A percentile compares a stretch with the other conserved stretches of the same genome.
Conservation (phyloP, 2,329 filamentous ascomycete species). For the Cryphonectria radicalis region DNA sequence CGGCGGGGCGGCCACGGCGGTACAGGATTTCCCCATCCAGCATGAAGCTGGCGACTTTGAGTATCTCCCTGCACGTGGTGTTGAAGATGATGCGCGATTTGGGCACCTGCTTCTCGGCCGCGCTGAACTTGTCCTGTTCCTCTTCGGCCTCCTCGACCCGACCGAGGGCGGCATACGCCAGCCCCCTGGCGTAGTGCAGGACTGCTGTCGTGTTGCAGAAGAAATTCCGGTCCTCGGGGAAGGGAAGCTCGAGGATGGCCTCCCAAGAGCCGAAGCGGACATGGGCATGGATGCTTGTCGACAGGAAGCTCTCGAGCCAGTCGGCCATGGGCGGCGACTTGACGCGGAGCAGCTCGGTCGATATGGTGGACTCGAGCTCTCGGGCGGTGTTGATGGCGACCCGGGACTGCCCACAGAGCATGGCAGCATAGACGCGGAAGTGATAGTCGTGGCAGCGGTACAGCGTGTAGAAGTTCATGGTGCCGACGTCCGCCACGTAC, state of each 20-base stretch:
- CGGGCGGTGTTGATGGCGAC: conserved; percentile 65
- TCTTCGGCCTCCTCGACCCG: conserved; percentile 57
- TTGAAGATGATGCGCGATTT: conserved; percentile 68
- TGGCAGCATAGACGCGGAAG: conserved; percentile 75
- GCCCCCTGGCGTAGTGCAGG: conserved; percentile 68
- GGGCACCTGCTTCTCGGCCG: conserved; percentile 57
- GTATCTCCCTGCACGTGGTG: conserved; percentile 66
- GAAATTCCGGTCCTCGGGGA: conserved; percentile 62
- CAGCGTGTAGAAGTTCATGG: conserved; percentile 75
- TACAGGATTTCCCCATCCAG: conserved; percentile 76
- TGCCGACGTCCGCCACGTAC: conserved; percentile 62
- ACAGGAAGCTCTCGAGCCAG: conserved; percentile 74
- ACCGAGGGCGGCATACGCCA: conserved; percentile 66
- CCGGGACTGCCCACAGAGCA: conserved; percentile 71
- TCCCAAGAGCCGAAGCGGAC: conserved; percentile 76
- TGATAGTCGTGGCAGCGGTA: conserved; percentile 78
- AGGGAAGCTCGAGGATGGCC: conserved; percentile 59
- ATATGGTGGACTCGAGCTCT: conserved; percentile 64
- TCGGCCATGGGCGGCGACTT: conserved; percentile 76
- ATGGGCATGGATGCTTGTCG: conserved; percentile 69
- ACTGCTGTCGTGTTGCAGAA: conserved; percentile 74
- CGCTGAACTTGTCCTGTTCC: conserved; percentile 55
- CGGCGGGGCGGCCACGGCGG: conserved; percentile 59
- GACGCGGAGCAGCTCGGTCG: conserved; percentile 66
- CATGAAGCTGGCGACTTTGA: conserved; percentile 68